phyloP scores from a whole-genome alignment of 441 rosid species.

The Erodium chrysanthum region DNA sequence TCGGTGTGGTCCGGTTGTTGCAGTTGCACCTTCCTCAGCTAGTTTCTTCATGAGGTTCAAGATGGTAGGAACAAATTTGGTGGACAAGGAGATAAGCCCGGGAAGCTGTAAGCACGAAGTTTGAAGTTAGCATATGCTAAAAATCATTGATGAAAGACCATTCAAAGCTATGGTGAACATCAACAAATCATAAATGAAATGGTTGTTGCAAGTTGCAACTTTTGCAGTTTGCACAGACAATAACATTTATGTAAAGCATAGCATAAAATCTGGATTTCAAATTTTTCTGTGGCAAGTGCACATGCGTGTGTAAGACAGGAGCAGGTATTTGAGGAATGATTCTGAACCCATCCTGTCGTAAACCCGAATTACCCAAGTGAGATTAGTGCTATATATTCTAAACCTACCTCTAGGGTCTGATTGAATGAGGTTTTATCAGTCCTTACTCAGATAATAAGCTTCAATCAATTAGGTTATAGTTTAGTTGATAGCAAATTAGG shows the following conservation, averaged over 20 bases:
- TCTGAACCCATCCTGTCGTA: neutral
- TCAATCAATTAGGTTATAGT: neutral
- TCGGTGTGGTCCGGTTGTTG: constrained; percentile 37
- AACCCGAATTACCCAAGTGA: neutral
- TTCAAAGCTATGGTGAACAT: neutral
- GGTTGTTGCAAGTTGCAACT: neutral
- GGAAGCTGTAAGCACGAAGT: constrained; percentile 50
- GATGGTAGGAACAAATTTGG: constrained; percentile 76
- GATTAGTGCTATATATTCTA: neutral
- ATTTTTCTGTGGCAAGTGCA: too few species aligned
- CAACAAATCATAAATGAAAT: neutral
- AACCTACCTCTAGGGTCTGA: neutral
- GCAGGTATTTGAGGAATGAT: neutral
- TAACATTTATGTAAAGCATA: neutral
- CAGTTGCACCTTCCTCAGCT: constrained; percentile 77
- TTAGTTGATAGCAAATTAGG: neutral
- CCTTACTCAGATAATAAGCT: neutral
- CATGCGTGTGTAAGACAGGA: neutral
- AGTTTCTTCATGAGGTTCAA: constrained; percentile 75
- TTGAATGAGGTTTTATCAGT: neutral
- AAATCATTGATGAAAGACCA: neutral
- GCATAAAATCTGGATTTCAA: neutral
- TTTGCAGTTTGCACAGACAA: neutral
- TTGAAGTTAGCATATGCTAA: neutral
- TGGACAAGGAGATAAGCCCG: constrained; percentile 74